Evolutionary conservation across 2,329 filamentous ascomycete species (phyloP), one percentile per base, ranked within the genome.

Genomic region (Beauveria australis): DNA sequence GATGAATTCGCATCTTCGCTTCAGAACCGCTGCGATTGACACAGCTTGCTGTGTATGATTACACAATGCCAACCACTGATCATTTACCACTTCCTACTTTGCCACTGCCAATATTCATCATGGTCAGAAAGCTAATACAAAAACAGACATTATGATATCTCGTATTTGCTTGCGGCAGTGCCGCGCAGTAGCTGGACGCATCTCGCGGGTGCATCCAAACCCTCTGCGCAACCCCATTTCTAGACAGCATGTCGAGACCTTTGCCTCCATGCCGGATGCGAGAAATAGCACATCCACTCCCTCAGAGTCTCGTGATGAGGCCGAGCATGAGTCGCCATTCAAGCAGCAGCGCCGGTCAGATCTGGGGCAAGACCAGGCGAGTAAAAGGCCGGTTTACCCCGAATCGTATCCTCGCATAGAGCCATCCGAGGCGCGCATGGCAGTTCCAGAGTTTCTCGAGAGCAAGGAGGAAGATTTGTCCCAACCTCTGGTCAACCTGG

Each of bases 1-100:
- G 76, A 78, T 78, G 75, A 77, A 67, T 59, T 71, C 67, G 73
- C 73, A 74, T 71, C 66, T 63, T 75, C 73, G 74, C 74, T 75
- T 77, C 74, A 78, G 76, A 78, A 78, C 76, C 76, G 76, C 76
- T 78, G 76, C 76, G 76, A 75, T 76, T 77, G 75, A 78, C 73
- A 71, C 74, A 71, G 74, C 71, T 72, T 71, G 71, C 73, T 74
- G 75, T 73, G 74, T 48, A 64, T 77, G 76, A 78, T 75, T 70
- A 72, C 60, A 76, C 70, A 67, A 69, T 73, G 74, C 76, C 69
- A 71, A 69, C 67, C 41, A 67, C 75, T 77, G 75, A 77, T 62
- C 58, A 63, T 64, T 22, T 51, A 46, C 53, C 60, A 61, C 30
- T 44, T 53, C 49, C 51, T 30, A 58, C 63, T 61, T 28, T 59